Conservation (phyloP, 192 early-diverging fungal genomes). For the Diversispora eburnea region DNA sequence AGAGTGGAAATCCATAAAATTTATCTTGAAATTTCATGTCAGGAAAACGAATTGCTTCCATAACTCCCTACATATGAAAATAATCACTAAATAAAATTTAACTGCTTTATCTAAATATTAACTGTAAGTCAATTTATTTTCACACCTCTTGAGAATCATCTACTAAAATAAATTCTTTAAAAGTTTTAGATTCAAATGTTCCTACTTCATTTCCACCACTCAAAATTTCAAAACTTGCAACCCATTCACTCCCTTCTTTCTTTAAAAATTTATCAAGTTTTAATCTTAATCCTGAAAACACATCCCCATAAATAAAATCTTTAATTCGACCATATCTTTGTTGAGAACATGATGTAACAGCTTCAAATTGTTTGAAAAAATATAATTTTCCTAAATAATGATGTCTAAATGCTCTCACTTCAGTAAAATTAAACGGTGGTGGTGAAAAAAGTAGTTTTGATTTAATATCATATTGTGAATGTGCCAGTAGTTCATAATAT, state of each 20-base stretch:
- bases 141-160: constrained; percentile 29
- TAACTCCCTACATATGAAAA: constrained; percentile 19
- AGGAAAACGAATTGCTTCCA: constrained; percentile 29
- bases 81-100: neutral
- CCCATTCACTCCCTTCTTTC: constrained; percentile 12
- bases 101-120: neutral
- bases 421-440: constrained; percentile 9
- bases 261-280: constrained; percentile 17
- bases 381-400: constrained; percentile 28
- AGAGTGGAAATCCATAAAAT: constrained; percentile 1
- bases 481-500: neutral
- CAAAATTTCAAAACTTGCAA: neutral
- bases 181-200: neutral
- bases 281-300: constrained; percentile 7
- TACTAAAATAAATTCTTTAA: constrained; percentile 31
- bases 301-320: constrained; percentile 21
- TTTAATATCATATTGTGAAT: neutral
- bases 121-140: neutral
- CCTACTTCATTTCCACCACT: constrained; percentile 7
- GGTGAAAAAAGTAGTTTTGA: constrained; percentile 26
- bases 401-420: constrained; percentile 14
- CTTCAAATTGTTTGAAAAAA: constrained; percentile 35
- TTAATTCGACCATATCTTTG: constrained; percentile 11
- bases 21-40: constrained; percentile 27
- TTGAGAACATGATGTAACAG: constrained; percentile 22